Percentiles rank a stretch among this genome's conserved stretches.
phyloP scores from a whole-genome alignment of 805 yeast genomes.

The Candida gorgasii region DNA sequence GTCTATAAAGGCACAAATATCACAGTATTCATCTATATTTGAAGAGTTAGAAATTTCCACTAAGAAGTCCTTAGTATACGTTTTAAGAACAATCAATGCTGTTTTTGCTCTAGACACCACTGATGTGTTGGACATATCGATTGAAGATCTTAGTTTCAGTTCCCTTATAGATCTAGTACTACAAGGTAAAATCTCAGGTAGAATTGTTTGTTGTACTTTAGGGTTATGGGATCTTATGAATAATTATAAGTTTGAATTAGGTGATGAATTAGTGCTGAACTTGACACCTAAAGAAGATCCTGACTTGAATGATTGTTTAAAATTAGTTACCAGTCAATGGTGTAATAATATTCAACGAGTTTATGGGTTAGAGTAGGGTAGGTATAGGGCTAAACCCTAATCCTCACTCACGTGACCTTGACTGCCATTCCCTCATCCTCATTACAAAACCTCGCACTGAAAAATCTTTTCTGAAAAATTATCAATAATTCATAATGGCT shows the following conservation, averaged over 20 bases:
- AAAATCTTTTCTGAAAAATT: slow-evolving; percentile 14
- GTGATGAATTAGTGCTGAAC: slow-evolving; percentile 1
- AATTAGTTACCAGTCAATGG: slow-evolving; percentile 26
- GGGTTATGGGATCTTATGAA: slow-evolving; percentile 39
- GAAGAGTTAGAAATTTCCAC: neutral
- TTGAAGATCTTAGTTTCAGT: slow-evolving; percentile 11
- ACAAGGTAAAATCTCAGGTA: slow-evolving; percentile 24
- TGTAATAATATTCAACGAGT: slow-evolving; percentile 28
- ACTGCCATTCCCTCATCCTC: slow-evolving; percentile 1
- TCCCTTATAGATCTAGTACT: slow-evolving; percentile 18
- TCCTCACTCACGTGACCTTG: neutral
- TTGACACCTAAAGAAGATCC: neutral
- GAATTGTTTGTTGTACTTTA: slow-evolving; percentile 35
- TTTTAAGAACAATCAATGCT: slow-evolving; percentile 10
- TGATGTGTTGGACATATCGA: neutral
- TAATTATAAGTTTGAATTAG: slow-evolving; percentile 15
- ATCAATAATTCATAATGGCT: slow-evolving; percentile 53
- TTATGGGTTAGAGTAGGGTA: slow-evolving; percentile 36
- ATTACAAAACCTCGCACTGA: neutral
- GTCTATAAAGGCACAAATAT: neutral
- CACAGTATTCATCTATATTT: neutral
- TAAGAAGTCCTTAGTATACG: slow-evolving; percentile 7
- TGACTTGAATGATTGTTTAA: slow-evolving; percentile 16
- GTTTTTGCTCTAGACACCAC: slow-evolving; percentile 2
- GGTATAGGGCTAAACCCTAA: slow-evolving; percentile 1